These are phyloP conservation scores for Odontarrhena argentea DNA, from an alignment of 345 rosid genomes.

Conservation along the genomic window DNA sequence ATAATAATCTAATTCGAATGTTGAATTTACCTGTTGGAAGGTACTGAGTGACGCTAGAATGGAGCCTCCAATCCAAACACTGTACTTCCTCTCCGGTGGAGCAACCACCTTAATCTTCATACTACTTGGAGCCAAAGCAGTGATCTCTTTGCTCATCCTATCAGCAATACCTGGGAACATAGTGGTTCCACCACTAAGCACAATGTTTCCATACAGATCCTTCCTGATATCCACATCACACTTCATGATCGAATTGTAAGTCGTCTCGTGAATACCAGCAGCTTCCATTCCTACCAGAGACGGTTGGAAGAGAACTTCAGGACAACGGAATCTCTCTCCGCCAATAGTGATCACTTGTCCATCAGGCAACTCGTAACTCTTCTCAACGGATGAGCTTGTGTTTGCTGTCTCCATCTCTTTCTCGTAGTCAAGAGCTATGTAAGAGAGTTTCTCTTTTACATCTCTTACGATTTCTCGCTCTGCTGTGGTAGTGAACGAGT, in stretches of 20 bases:
- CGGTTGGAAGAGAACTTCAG: slow-evolving; percentile 52
- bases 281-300: slow-evolving; percentile 47
- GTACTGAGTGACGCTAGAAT: slow-evolving; percentile 56
- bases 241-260: slow-evolving; percentile 5
- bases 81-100: slow-evolving; percentile 54
- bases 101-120: slow-evolving; percentile 52
- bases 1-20: too few relatives aligned
- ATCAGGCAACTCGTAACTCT: slow-evolving; percentile 52
- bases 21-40: slow-evolving; percentile 44
- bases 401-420: slow-evolving; percentile 45
- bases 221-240: too few relatives aligned
- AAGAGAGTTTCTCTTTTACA: slow-evolving; percentile 49
- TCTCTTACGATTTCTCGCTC: slow-evolving; percentile 50
- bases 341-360: slow-evolving; percentile 52
- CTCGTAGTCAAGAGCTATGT: slow-evolving; percentile 48
- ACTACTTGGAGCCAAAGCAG: slow-evolving; percentile 47
- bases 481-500: slow-evolving; percentile 49
- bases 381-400: slow-evolving; percentile 44
- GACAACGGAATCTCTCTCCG: slow-evolving; percentile 45
- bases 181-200: too few relatives aligned
- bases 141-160: slow-evolving; percentile 42
- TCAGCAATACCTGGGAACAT: too few relatives aligned
- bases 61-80: slow-evolving; percentile 60
- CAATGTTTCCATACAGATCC: too few relatives aligned
- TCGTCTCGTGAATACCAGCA: slow-evolving; percentile 48